Base-by-base conservation (phyloP, 768 basidiomycete species). In the Termitomyces titanicus region DNA sequence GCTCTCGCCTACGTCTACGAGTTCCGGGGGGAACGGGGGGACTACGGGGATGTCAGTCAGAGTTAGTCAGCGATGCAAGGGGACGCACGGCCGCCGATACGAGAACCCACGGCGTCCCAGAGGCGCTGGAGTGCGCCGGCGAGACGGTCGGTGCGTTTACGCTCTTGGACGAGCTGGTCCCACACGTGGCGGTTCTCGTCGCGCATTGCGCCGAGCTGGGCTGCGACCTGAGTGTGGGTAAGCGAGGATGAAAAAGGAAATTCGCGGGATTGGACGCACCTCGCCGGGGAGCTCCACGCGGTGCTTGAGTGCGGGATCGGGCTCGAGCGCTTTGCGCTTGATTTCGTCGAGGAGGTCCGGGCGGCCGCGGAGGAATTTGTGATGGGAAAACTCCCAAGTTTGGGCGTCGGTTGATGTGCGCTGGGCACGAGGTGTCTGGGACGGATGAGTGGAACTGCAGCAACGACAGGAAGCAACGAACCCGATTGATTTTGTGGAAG, bases 401-500 rank as follows among this genome's bases (percentile, higher is more conserved):
- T 93, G 89, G 34, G 87, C 84, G 64, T 90, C 85, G 12, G 85
- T 80, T 12, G 89, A 86, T 0, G 89, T 88, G 59, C 89, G 83
- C 65, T 92, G 88, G 5, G 90, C 87, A 46, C 92, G 86, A 24
- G 90, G 90, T 4, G 90, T 90, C 83, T 90, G 68, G 46, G 27
- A 2, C 22, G 18, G 39, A 33, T 29, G 8, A 13, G 20, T 8
- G 5, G 2, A 5, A 24, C 1, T 2, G 8, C 11, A 38, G 8
- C 12, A 22, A 25, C 3, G 42, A 25, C 8, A 17, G 40, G 20
- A 27, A 15, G 53, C 46, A 40, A 76, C 82, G 58, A 55, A 90
- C 88, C 72, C 91, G 80, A 69, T 93, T 93, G 72, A 92, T 92
- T 74, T 95, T 95, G 74, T 93, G 92, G 71, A 95, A 96, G 25